Base-by-base conservation (phyloP, 1,284 basidiomycete species). In the Pascua guehoae region DNA sequence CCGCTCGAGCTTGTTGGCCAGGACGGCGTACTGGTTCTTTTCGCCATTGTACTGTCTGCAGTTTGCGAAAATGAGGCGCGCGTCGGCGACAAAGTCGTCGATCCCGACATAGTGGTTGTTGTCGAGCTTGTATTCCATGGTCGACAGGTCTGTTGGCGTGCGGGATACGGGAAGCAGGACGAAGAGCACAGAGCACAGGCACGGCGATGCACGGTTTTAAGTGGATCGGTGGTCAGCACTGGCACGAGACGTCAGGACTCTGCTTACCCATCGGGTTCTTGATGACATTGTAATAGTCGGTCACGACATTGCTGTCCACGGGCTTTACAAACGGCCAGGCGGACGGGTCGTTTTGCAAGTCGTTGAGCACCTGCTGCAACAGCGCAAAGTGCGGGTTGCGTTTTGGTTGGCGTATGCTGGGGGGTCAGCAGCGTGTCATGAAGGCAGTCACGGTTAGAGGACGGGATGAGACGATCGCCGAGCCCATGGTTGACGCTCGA, bases 111-210 rank as follows among this genome's bases (percentile, higher is more conserved):
- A 98, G 60, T 80, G 77, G 61, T 82, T 82, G 49, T 83, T 87
- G 57, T 94, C 89, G 36, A 98, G 84, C 75, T 94, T 98, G 74
- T 87, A 84, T 71, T 93, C 89, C 87, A 98, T 97, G 2, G 91
- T 96, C 53, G 82, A 81, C 58, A 98, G 84, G 74, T 98, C 95
- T 93, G 69, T 56, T 24, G 51, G 53, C n/a, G 24, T 32, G 24
- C 48, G 47, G 45, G 24, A 32, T 32, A 36, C 12, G 15, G 41
- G 38, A 17, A 44, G 50, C 42, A 51, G 10, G 14, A 15, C 17
- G 32, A 42, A 18, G 40, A 18, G 12, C 14, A 18, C 12, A 17
- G n/a, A 43, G 46, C 15, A 15, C 46, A 47, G 32, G 46, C 12
- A 47, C 46, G 4, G 46, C 11, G 46, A 37, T 15, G 36, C 46